Evolutionary conservation across 371 early-diverging fungal genomes (phyloP).

Genomic region (Syncephalastrum sp.): DNA sequence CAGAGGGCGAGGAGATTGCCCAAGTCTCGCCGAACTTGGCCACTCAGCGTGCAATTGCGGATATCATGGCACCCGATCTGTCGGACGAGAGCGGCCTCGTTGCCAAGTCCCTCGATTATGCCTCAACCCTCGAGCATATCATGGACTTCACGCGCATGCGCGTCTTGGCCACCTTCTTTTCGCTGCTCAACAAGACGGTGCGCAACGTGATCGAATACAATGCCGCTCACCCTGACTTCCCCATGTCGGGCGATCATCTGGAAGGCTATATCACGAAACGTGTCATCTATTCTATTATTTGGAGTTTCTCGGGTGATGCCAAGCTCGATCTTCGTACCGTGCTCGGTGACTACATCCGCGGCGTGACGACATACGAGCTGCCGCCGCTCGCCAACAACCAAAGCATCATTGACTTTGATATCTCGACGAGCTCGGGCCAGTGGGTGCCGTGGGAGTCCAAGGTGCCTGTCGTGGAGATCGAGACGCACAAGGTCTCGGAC

Average conservation of each 20-base stretch:
- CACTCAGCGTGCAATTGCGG: slow-evolving; percentile 77
- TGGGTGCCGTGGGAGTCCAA: slow-evolving; percentile 91
- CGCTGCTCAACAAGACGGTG: slow-evolving; percentile 87
- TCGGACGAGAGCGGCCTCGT: slow-evolving; percentile 74
- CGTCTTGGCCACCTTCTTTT: slow-evolving; percentile 85
- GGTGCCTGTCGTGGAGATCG: slow-evolving; percentile 95
- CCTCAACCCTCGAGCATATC: slow-evolving; percentile 81
- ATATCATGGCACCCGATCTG: slow-evolving; percentile 72
- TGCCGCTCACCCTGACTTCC: slow-evolving; percentile 88
- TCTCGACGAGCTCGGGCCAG: slow-evolving; percentile 73
- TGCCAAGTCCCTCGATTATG: slow-evolving; percentile 68
- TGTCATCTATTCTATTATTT: slow-evolving; percentile 81
- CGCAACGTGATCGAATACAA: slow-evolving; percentile 89
- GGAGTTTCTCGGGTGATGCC: slow-evolving; percentile 96
- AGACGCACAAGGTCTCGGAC: slow-evolving; percentile 90
- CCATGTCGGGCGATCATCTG: slow-evolving; percentile 75
- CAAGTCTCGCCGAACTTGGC: slow-evolving; percentile 61
- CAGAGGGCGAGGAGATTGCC: slow-evolving; percentile 51
- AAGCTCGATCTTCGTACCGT: slow-evolving; percentile 72
- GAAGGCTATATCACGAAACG: slow-evolving; percentile 82
- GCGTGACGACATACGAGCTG: slow-evolving; percentile 78
- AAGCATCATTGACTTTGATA: slow-evolving; percentile 92
- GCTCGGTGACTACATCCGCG: slow-evolving; percentile 83
- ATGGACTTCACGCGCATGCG: slow-evolving; percentile 96
- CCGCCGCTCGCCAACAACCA: slow-evolving; percentile 60